Conservation (phyloP, 2,329 filamentous ascomycete species). For the Fusarium algeriense region DNA sequence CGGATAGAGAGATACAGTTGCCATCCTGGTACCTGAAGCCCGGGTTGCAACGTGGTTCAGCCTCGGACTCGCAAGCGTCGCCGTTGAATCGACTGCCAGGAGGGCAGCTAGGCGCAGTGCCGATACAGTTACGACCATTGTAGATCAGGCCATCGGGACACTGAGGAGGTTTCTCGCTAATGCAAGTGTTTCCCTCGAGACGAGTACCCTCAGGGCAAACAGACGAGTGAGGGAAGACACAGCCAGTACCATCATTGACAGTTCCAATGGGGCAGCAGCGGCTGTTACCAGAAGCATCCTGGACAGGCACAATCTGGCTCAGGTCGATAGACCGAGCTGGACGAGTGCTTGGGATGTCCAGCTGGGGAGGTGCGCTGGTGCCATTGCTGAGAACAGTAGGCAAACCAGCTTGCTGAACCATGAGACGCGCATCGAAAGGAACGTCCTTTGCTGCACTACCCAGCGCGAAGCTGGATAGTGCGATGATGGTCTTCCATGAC, state of each 20-base stretch:
- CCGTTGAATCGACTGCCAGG: slow-evolving; percentile 16
- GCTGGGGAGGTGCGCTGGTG: not conserved
- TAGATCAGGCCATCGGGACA: slow-evolving; percentile 13
- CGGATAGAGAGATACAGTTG: not conserved
- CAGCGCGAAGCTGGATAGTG: not conserved
- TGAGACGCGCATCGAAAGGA: slow-evolving; percentile 1
- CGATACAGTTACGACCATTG: slow-evolving; percentile 19
- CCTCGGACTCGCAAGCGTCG: slow-evolving; percentile 18
- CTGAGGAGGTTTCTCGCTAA: slow-evolving; percentile 5
- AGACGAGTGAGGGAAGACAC: slow-evolving; percentile 32
- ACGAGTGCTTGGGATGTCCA: not conserved
- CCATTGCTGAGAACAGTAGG: not conserved
- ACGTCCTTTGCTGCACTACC: slow-evolving; percentile 1
- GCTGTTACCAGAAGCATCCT: slow-evolving; percentile 13
- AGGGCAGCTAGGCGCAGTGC: not conserved
- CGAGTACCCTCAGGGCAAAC: slow-evolving; percentile 21
- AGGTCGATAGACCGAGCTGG: slow-evolving; percentile 9
- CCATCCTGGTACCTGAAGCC: slow-evolving; percentile 6
- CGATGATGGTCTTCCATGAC: slow-evolving; percentile 8
- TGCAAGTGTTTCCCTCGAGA: slow-evolving; percentile 28
- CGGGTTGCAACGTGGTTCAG: not conserved
- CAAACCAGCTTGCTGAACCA: slow-evolving; percentile 5
- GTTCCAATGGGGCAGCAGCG: slow-evolving; percentile 29
- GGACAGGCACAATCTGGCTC: slow-evolving; percentile 12
- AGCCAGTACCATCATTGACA: slow-evolving; percentile 29